Base-by-base conservation (phyloP, 192 early-diverging fungal genomes). In the Linnemannia hyalina region DNA sequence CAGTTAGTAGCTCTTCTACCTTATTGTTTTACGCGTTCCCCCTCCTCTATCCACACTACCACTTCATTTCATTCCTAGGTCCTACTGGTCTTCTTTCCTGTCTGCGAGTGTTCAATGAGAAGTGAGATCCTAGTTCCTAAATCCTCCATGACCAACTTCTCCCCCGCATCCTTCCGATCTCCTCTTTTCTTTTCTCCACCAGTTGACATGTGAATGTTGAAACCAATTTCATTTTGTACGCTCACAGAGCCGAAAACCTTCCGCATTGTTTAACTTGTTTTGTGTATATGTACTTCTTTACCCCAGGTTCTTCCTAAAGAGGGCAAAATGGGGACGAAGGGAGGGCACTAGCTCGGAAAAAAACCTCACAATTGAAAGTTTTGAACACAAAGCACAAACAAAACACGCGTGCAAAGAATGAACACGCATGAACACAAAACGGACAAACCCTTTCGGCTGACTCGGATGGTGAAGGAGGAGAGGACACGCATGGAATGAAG, bases 301-400 rank as follows among this genome's bases (percentile, higher is more conserved):
- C 71, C 42, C 71, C 71, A 73, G 71, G 26, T 73, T 73, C 71
- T 73, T 23, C 71, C 71, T 73, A 73, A 73, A 73, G 23, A 22
- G 26, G 38, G 1, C 26, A 68, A 26, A 32, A 10, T 2, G 29
- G 7, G 7, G 6, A 57, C 4, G 4, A 52, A 2, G 2, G 60
- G 29, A 23, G n/a, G n/a, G 10, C 26, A 65, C 60, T 65, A 65
- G 26, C 60, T 11, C 26, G 13, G 29, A 63, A 63, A 26, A 63
- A 65, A 65, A 15, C 2, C 8, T 5, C 9, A 6, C 60, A 65
- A 32, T 65, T 65, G 60, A 65, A 60, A 32, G 60, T 32, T 29
- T 29, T 26, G 60, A 65, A 32, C 60, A 65, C 60, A 65, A 65
- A 65, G 32, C 52, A 55, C 47, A 60, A 60, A 60, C 35, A 23